A percentile compares a stretch with the other conserved stretches of the same genome.
These are phyloP conservation scores for Pugionium cornutum DNA, from an alignment of 345 rosid species.

Conservation along the genomic window DNA sequence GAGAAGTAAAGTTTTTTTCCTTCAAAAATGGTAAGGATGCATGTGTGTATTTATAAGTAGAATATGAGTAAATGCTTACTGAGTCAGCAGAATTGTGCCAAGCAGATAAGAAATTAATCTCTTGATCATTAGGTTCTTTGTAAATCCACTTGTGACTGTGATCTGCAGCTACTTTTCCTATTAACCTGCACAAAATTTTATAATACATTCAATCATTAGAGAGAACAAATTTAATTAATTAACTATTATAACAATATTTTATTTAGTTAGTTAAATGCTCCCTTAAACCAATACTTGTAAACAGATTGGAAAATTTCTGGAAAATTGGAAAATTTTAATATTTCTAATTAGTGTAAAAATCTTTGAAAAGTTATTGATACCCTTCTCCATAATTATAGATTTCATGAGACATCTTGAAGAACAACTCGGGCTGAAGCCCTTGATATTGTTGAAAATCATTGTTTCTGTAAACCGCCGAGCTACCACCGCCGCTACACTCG, in stretches of 20 bases:
- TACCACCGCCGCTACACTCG: constrained; percentile 46
- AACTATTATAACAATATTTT: constrained; percentile 4
- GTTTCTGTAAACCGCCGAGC: constrained; percentile 55
- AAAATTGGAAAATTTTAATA: constrained; percentile 21
- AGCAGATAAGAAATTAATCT: constrained; percentile 87
- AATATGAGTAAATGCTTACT: constrained; percentile 46
- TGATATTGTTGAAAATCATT: constrained; percentile 74
- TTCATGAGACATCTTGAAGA: constrained; percentile 99
- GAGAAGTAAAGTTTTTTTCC: too few relatives aligned
- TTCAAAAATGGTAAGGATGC: too few relatives aligned
- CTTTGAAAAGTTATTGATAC: constrained; percentile 38
- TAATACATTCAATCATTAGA: constrained; percentile 35
- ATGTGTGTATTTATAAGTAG: not conserved
- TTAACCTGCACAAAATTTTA: constrained; percentile 56
- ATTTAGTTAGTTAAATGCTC: not conserved
- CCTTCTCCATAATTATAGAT: constrained; percentile 99
- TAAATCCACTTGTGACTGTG: constrained; percentile 94
- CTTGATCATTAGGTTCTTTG: constrained; percentile 91
- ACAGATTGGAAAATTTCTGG: not conserved
- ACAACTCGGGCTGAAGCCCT: constrained; percentile 93
- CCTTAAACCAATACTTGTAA: too few relatives aligned
- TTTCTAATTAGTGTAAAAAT: not conserved
- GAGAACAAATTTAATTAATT: not conserved
- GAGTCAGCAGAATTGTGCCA: constrained; percentile 95
- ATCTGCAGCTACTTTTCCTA: constrained; percentile 96